A percentile compares a stretch with the other conserved stretches of the same genome.
phyloP scores from a whole-genome alignment of 2,329 filamentous ascomycete genomes.

The Penicillium palitans region DNA sequence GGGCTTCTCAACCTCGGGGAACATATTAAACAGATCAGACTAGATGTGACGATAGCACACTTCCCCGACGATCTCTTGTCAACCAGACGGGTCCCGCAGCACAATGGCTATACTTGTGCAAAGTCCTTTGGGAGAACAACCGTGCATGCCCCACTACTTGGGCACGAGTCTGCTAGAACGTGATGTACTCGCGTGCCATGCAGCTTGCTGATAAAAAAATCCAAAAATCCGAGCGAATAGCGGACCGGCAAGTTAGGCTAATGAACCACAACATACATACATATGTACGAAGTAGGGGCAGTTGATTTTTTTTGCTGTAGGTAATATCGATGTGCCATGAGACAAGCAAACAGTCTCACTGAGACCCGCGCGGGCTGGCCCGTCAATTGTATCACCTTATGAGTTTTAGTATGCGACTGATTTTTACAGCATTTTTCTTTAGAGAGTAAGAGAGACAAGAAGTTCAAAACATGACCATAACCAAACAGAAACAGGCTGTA shows the following conservation, averaged over 20 bases:
- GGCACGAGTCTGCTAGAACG: constrained; percentile 8
- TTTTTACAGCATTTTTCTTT: not conserved
- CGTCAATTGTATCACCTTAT: not conserved
- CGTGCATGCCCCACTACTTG: constrained; percentile 15
- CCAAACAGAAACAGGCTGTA: not conserved
- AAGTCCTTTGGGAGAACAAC: constrained; percentile 10
- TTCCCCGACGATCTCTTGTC: constrained; percentile 1
- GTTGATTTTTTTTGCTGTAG: not conserved
- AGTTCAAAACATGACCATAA: not conserved
- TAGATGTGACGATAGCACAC: not conserved
- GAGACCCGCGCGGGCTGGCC: constrained; percentile 3
- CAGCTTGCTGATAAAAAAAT: constrained; percentile 1
- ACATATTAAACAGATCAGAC: not conserved
- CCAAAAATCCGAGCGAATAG: not conserved
- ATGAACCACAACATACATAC: not conserved
- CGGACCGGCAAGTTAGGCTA: not conserved
- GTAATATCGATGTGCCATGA: constrained; percentile 3
- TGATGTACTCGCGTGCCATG: constrained; percentile 9
- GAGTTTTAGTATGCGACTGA: constrained; percentile 1
- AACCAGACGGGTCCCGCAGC: constrained; percentile 3
- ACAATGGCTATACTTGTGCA: constrained; percentile 3
- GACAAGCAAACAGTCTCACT: constrained; percentile 15
- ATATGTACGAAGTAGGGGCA: not conserved
- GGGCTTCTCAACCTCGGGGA: constrained; percentile 1
- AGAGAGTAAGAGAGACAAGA: not conserved